Conservation (phyloP, 164 flowering plant species). For the Vitis rupestris region DNA sequence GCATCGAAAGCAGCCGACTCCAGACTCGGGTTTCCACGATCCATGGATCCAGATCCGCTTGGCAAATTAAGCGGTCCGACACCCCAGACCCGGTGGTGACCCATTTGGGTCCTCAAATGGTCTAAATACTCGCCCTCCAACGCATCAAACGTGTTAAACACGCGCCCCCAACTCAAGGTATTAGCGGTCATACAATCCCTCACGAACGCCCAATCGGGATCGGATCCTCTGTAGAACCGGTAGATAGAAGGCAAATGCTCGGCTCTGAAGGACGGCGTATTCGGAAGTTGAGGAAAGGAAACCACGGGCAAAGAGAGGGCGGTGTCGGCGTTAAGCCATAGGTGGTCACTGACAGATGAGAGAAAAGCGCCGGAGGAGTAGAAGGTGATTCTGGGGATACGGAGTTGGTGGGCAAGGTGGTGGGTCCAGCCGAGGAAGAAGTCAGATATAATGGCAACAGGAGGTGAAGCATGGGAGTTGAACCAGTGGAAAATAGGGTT, state of each 20-base stretch:
- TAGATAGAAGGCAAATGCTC: conserved; percentile 37
- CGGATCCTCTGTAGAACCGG: conserved; percentile 23
- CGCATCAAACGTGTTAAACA: conserved; percentile 35
- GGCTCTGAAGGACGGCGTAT: conserved; percentile 29
- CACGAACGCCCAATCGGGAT: conserved; percentile 27
- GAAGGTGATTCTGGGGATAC: conserved; percentile 40
- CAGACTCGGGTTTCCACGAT: conserved; percentile 5
- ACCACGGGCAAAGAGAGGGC: conserved; percentile 5
- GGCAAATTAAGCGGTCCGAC: conserved; percentile 43
- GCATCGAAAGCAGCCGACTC: neutral
- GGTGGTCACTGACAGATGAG: neutral
- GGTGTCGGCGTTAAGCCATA: conserved; percentile 12
- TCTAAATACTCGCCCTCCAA: conserved; percentile 30
- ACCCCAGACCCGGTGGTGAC: conserved; percentile 28
- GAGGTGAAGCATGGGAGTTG: conserved; percentile 43
- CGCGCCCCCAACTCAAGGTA: conserved; percentile 32
- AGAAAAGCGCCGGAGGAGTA: conserved; percentile 27
- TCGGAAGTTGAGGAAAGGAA: conserved; percentile 27
- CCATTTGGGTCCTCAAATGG: conserved; percentile 2
- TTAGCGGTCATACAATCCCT: conserved; percentile 31
- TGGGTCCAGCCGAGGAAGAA: conserved; percentile 61
- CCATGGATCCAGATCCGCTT: neutral
- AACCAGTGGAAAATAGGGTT: conserved; percentile 47
- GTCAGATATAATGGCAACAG: conserved; percentile 53
- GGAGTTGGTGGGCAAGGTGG: conserved; percentile 26